phyloP scores from a whole-genome alignment of 768 basidiomycete species.

The Suillus tomentosus region DNA sequence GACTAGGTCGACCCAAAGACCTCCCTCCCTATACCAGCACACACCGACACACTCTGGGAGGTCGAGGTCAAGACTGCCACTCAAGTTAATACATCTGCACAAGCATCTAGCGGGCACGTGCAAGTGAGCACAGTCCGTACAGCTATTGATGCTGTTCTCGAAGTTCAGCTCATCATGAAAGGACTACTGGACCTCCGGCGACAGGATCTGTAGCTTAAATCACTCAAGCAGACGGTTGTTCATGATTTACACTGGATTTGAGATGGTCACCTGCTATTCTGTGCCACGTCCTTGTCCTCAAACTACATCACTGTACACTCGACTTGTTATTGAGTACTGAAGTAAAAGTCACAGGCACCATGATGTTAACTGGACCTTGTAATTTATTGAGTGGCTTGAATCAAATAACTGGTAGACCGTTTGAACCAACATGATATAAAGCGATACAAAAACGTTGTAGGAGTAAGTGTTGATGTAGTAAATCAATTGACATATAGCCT shows the following conservation, averaged over 20 bases:
- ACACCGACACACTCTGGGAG: conserved; percentile 81
- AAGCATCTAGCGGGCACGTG: conserved; percentile 26
- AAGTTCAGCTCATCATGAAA: conserved; percentile 84
- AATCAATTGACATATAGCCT: not conserved
- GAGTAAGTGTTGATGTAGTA: not conserved
- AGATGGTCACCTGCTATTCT: not conserved
- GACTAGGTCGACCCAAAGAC: conserved; percentile 72
- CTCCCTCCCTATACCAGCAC: conserved; percentile 74
- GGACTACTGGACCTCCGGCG: conserved; percentile 77
- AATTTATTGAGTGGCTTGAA: not conserved
- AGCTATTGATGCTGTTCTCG: conserved; percentile 73
- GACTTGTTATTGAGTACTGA: not conserved
- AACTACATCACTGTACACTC: not conserved
- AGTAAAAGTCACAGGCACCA: not conserved
- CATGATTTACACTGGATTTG: not conserved
- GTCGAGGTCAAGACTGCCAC: conserved; percentile 85
- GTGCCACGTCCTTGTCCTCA: not conserved
- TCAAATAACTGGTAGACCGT: not conserved
- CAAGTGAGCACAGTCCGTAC: conserved; percentile 74
- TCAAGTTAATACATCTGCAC: conserved; percentile 67
- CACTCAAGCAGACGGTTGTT: conserved; percentile 8
- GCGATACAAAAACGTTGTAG: not conserved
- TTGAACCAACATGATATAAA: not conserved
- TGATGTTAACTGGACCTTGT: not conserved
- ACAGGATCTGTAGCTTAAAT: conserved; percentile 55